These are phyloP conservation scores for Rhipidocladum racemiflorum DNA, from an alignment of 176 grass and related monocot species.

Conservation along the genomic window DNA sequence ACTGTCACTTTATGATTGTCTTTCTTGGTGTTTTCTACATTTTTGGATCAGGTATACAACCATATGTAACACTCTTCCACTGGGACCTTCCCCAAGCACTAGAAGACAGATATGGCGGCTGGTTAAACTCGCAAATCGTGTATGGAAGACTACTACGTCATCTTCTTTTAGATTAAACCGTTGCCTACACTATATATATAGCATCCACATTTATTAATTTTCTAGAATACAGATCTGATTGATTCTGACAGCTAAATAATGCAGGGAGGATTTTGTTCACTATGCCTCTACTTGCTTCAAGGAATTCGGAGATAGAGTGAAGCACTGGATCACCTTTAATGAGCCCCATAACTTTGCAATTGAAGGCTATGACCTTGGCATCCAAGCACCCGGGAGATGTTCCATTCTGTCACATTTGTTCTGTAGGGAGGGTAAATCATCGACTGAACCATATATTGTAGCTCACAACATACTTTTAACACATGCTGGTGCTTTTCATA, in stretches of 20 bases:
- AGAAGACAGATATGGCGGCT: slow-evolving; percentile 82
- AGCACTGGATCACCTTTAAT: slow-evolving; percentile 91
- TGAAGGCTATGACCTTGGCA: slow-evolving; percentile 78
- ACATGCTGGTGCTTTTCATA: slow-evolving; percentile 69
- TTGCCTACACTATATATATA: neutral
- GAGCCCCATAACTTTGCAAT: slow-evolving; percentile 78
- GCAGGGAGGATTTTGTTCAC: slow-evolving; percentile 80
- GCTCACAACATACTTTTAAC: slow-evolving; percentile 82
- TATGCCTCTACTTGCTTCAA: slow-evolving; percentile 84
- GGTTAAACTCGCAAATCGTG: slow-evolving; percentile 80
- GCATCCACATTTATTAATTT: neutral
- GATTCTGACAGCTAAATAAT: slow-evolving; percentile 21
- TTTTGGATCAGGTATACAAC: slow-evolving; percentile 49
- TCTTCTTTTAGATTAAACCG: neutral
- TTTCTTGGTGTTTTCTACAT: neutral
- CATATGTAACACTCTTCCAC: slow-evolving; percentile 68
- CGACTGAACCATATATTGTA: slow-evolving; percentile 79
- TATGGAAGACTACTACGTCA: slow-evolving; percentile 34
- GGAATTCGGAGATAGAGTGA: slow-evolving; percentile 91
- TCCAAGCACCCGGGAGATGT: slow-evolving; percentile 85
- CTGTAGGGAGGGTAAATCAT: slow-evolving; percentile 76
- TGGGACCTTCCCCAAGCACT: slow-evolving; percentile 84
- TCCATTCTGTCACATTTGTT: slow-evolving; percentile 79
- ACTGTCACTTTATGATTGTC: neutral
- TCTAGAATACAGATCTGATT: neutral